Conservation (phyloP, 257 asterid species). For the Petunia axillaris region DNA sequence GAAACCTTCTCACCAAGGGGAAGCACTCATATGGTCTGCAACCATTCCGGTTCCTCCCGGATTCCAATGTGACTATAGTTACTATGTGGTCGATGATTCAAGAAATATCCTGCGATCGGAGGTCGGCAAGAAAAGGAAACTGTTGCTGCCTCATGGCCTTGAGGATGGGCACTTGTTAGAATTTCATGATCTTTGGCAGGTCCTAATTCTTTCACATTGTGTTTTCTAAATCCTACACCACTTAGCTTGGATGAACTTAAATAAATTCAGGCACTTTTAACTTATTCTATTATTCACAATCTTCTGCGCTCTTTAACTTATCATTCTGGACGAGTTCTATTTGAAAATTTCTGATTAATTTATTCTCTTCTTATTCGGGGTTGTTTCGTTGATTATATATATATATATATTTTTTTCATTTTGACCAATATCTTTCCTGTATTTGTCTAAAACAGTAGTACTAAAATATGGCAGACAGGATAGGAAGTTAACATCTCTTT, state of each 20-base stretch:
- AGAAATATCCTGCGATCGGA: constrained; percentile 79
- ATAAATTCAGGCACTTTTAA: not conserved
- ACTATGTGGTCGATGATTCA: constrained; percentile 84
- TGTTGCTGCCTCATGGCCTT: constrained; percentile 60
- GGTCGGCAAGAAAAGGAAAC: constrained; percentile 76
- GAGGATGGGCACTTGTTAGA: constrained; percentile 73
- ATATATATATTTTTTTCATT: not conserved
- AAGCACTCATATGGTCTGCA: constrained; percentile 87
- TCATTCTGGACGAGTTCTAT: not conserved
- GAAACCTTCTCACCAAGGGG: constrained; percentile 81
- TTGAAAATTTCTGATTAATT: constrained; percentile 11
- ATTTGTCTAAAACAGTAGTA: constrained; percentile 3
- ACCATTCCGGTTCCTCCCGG: constrained; percentile 60
- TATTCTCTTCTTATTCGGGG: not conserved
- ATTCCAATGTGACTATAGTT: constrained; percentile 73
- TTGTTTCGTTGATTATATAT: not conserved
- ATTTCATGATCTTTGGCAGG: constrained; percentile 99
- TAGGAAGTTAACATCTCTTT: not conserved
- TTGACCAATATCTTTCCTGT: not conserved
- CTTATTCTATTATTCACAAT: not conserved
- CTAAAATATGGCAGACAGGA: not conserved
- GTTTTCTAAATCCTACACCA: not conserved
- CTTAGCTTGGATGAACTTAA: not conserved
- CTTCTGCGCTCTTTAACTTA: not conserved
- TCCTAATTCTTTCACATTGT: constrained; percentile 25